Evolutionary conservation across 768 basidiomycete species (phyloP), one percentile per base, ranked within the genome.

Genomic region (Russula griseocarnosa): DNA sequence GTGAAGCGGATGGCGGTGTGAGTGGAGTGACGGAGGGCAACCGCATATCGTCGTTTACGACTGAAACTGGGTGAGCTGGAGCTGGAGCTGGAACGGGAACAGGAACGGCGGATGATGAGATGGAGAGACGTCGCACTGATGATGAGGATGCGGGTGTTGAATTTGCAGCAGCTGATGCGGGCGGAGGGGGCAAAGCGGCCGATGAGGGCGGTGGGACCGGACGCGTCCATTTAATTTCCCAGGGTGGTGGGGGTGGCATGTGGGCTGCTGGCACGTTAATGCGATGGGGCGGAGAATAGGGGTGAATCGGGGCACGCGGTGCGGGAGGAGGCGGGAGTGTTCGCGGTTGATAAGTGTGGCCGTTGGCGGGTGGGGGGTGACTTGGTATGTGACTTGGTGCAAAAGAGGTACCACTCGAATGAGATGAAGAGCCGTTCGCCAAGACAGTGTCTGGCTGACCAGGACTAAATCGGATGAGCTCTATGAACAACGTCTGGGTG

Each of bases 401-500:
- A 38, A 69, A 70, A 55, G 73, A 51, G 70, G 67, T 32, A n/a
- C 58, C 55, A 61, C 62, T 49, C 49, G 59, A 50, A 60, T 52
- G 66, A 60, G 52, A 71, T 59, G 55, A n/a, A 16, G 63, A 54
- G 62, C 71, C 60, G 66, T 69, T 69, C 62, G 70, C 63, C 50
- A 61, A 71, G 63, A 67, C 71, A 11, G 74, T 77, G 54, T 84
- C 82, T 61, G 79, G 78, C 57, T 80, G 79, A 1, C 83, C 84
- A 32, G 84, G 82, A n/a, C 77, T 77, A 69, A 83, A 85, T 32
- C 80, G 76, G 68, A 89, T 79, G 18, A 92, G 83, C 54, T 92
- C 89, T 9, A 92, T 84, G 70, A 90, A 88, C 5, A 92, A 69
- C 1, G 89, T 90, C 63, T 81, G 83, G 5, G 79, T 82, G 63